phyloP scores from a whole-genome alignment of 2,329 filamentous ascomycete genomes.

The Alternaria arbusti region DNA sequence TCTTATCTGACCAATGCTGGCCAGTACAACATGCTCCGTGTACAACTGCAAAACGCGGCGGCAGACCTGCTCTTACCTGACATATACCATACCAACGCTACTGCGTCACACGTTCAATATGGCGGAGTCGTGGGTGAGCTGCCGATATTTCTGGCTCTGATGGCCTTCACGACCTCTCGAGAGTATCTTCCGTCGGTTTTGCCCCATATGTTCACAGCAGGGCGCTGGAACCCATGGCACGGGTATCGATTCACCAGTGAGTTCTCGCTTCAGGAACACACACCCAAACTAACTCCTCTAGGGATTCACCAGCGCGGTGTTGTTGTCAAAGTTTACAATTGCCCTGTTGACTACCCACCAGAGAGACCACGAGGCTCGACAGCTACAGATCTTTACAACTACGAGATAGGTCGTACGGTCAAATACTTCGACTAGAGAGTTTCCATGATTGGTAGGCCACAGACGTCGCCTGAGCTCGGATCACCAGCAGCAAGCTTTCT shows the following conservation, averaged over 20 bases:
- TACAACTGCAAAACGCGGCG: conserved; percentile 25
- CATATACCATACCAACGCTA: conserved; percentile 17
- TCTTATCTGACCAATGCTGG: conserved; percentile 35
- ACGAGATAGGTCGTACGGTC: conserved; percentile 22
- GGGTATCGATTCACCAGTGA: conserved; percentile 27
- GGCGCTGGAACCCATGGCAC: background rate
- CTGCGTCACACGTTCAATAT: background rate
- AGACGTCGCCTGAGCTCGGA: conserved; percentile 17
- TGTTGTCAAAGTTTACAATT: conserved; percentile 32
- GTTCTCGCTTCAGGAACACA: background rate
- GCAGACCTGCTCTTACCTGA: conserved; percentile 30
- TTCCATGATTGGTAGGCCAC: background rate
- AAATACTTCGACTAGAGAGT: conserved; percentile 27
- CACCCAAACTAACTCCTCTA: conserved; percentile 5
- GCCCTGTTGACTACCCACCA: conserved; percentile 9
- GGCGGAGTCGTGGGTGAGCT: conserved; percentile 39
- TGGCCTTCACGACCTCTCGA: conserved; percentile 31
- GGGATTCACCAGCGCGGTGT: conserved; percentile 33
- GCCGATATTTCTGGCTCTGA: conserved; percentile 39
- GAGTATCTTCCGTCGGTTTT: conserved; percentile 16
- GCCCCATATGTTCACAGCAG: conserved; percentile 21
- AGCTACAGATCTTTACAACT: conserved; percentile 18
- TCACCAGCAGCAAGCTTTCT: background rate
- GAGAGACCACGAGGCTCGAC: background rate
- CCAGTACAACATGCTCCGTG: conserved; percentile 12